Evolutionary conservation across 257 asterid species (phyloP).

Genomic region (Rhazya stricta): DNA sequence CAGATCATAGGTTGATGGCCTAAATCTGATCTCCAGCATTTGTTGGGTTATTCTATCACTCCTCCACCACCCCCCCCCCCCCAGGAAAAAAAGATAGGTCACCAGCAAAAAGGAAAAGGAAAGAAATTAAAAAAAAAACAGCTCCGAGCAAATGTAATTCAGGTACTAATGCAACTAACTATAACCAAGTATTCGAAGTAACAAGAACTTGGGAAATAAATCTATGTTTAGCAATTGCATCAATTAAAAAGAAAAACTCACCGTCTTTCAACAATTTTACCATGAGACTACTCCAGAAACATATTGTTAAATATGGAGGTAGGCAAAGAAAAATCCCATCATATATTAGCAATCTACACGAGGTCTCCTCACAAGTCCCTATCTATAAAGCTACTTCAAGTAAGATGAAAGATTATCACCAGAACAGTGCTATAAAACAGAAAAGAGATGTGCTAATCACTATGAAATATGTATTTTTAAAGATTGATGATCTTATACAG

Average conservation of each 20-base stretch:
- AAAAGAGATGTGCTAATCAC: neutral
- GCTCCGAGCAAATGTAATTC: neutral
- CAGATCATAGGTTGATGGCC: too few species aligned
- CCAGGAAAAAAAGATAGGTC: too few species aligned
- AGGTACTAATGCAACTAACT: neutral
- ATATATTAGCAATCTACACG: too few species aligned
- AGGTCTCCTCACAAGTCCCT: neutral
- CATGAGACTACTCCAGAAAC: neutral
- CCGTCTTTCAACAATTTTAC: neutral
- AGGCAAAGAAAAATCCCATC: neutral
- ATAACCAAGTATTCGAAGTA: neutral
- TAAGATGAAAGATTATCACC: neutral
- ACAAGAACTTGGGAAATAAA: constrained; percentile 5
- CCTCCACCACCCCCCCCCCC: too few species aligned
- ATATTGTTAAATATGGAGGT: neutral
- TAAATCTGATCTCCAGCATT: too few species aligned
- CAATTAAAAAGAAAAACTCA: neutral
- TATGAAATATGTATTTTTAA: neutral
- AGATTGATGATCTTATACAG: too few species aligned
- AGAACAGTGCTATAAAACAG: neutral
- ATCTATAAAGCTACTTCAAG: too few species aligned
- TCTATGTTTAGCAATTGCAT: neutral
- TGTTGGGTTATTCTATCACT: too few species aligned
- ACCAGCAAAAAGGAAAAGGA: too few species aligned
- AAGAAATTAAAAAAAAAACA: too few species aligned